Conservation (phyloP, 2,329 filamentous ascomycete species). For the Diplodia scrobiculata region DNA sequence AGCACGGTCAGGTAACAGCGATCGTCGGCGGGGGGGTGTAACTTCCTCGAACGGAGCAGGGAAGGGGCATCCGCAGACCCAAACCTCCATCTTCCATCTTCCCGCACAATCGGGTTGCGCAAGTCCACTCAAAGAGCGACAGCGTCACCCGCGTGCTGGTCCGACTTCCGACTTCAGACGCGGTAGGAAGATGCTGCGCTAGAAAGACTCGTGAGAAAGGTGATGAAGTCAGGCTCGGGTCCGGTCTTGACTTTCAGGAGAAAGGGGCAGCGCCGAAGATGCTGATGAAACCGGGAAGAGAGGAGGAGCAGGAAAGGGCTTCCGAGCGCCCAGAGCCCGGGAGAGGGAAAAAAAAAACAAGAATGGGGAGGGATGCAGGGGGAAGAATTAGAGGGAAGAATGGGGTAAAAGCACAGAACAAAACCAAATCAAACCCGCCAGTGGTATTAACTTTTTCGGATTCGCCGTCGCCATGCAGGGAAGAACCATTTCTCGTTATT, state of each 20-base stretch:
- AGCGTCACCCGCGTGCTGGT: conserved; percentile 6
- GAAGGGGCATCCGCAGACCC: not conserved
- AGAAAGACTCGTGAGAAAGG: conserved; percentile 7
- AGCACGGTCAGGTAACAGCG: conserved; percentile 19
- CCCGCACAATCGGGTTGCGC: conserved; percentile 8
- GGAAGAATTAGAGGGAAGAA: not conserved
- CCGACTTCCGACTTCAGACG: conserved; percentile 19
- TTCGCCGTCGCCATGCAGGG: conserved; percentile 5
- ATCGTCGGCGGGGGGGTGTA: conserved; percentile 8
- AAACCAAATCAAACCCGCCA: not conserved
- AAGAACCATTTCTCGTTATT: not conserved
- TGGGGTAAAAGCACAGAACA: not conserved
- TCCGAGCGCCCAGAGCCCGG: conserved; percentile 9
- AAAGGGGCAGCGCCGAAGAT: not conserved
- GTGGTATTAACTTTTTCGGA: not conserved
- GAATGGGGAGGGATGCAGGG: too few relatives aligned
- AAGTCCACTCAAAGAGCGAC: conserved; percentile 17
- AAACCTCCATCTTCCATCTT: conserved; percentile 17
- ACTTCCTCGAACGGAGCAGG: conserved; percentile 15
- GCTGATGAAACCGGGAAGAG: not conserved
- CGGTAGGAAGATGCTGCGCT: not conserved
- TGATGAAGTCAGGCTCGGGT: not conserved
- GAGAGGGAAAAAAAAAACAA: not conserved
- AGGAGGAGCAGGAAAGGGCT: not conserved
- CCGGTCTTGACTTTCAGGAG: not conserved